Evolutionary conservation across 805 yeast genomes (phyloP).

Genomic region (Yamadazyma tumulicola): DNA sequence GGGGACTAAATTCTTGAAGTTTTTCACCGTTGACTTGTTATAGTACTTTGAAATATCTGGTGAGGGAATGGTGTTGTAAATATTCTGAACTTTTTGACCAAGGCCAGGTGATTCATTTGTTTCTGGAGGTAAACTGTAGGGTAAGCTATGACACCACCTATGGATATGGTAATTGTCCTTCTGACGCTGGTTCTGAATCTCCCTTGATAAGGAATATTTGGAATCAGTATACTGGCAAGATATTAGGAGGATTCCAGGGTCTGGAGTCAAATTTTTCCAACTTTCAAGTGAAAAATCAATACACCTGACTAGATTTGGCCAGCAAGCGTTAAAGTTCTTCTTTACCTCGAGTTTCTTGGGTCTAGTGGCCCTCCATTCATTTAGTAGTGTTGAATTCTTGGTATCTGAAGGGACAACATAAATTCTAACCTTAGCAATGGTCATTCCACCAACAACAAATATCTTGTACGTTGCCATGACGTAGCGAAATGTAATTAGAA

Average conservation of each 20-base stretch:
- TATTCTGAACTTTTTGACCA: slow-evolving; percentile 17
- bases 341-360: slow-evolving; percentile 26
- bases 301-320: slow-evolving; percentile 35
- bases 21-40: slow-evolving; percentile 5
- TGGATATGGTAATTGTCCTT: slow-evolving; percentile 26
- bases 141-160: slow-evolving; percentile 25
- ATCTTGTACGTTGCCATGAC: slow-evolving; percentile 43
- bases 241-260: slow-evolving; percentile 2
- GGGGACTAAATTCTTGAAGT: slow-evolving; percentile 6
- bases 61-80: slow-evolving; percentile 34
- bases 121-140: not conserved
- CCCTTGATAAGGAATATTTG: too few relatives aligned
- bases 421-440: slow-evolving; percentile 36
- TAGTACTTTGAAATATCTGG: slow-evolving; percentile 21
- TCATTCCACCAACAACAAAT: slow-evolving; percentile 11
- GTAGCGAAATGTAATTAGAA: slow-evolving; percentile 40
- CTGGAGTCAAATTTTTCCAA: slow-evolving; percentile 6
- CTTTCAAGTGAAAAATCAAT: slow-evolving; percentile 36
- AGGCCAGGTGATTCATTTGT: slow-evolving; percentile 5
- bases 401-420: slow-evolving; percentile 49
- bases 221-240: not conserved
- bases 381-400: slow-evolving; percentile 26
- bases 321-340: slow-evolving; percentile 22
- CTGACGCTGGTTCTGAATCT: too few relatives aligned
- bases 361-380: slow-evolving; percentile 31